phyloP scores from a whole-genome alignment of 2,329 filamentous ascomycete species.

The Botryotinia globosa region DNA sequence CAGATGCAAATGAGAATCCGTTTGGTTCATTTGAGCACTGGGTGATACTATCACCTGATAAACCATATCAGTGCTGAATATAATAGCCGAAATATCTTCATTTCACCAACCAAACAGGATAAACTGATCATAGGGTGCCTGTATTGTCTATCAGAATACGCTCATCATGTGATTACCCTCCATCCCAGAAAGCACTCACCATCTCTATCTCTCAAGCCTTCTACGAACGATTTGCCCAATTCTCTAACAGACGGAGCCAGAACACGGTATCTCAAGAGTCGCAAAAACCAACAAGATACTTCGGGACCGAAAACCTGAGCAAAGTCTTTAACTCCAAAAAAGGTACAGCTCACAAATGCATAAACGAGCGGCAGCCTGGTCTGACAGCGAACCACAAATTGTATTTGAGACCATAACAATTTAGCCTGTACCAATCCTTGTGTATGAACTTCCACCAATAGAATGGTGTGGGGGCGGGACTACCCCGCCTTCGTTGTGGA shows the following conservation, averaged over 20 bases:
- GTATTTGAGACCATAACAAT: neutral
- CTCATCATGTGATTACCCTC: neutral
- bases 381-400: neutral
- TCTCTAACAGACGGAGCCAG: neutral
- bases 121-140: constrained; percentile 18
- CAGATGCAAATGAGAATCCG: constrained; percentile 32
- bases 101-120: constrained; percentile 15
- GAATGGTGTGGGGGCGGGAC: neutral
- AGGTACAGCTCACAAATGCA: neutral
- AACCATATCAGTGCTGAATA: neutral
- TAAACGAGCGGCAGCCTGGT: neutral
- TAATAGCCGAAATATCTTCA: neutral
- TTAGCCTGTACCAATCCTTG: constrained; percentile 11
- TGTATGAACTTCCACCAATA: constrained; percentile 1
- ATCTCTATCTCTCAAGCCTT: neutral
- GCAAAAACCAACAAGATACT: neutral
- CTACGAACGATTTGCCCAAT: neutral
- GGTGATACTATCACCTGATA: constrained; percentile 33
- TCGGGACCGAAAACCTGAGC: neutral
- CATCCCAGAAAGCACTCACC: neutral
- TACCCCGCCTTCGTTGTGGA: neutral
- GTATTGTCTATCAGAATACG: neutral
- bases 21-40: constrained; percentile 27
- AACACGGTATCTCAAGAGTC: neutral
- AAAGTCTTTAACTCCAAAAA: neutral